These are phyloP conservation scores for Penicillium argentinense DNA, from an alignment of 495 filamentous ascomycete genomes.

Conservation along the genomic window DNA sequence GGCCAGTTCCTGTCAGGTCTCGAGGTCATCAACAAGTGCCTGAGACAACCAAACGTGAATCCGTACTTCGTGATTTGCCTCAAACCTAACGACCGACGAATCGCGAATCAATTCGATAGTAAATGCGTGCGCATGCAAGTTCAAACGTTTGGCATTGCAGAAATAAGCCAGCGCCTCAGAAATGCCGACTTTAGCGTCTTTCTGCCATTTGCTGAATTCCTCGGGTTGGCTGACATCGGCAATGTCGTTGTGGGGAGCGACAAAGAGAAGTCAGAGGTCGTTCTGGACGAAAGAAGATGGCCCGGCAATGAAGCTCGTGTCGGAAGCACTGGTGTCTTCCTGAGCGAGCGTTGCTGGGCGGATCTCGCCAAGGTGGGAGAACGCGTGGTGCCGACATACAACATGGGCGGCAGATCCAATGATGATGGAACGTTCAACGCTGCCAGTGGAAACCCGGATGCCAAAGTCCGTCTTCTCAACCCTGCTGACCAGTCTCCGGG, in stretches of 20 bases:
- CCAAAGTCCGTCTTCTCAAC: slow-evolving; percentile 67
- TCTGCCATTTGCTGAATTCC: slow-evolving; percentile 92
- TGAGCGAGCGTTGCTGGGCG: slow-evolving; percentile 93
- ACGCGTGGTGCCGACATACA: slow-evolving; percentile 55
- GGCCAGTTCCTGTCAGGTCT: slow-evolving; percentile 89
- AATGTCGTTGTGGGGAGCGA: slow-evolving; percentile 87
- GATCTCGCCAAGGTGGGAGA: slow-evolving; percentile 80
- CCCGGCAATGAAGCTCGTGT: slow-evolving; percentile 86
- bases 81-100: slow-evolving; percentile 95
- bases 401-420: slow-evolving; percentile 51
- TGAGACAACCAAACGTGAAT: slow-evolving; percentile 79
- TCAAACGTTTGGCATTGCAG: slow-evolving; percentile 93
- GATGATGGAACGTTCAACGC: slow-evolving; percentile 43
- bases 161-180: slow-evolving; percentile 88
- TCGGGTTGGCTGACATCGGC: slow-evolving; percentile 82
- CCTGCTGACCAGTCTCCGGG: slow-evolving; percentile 59
- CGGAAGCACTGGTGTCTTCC: slow-evolving; percentile 89
- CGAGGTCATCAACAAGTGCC: slow-evolving; percentile 81
- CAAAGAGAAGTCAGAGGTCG: slow-evolving; percentile 83
- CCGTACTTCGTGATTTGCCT: slow-evolving; percentile 96
- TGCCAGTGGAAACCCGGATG: slow-evolving; percentile 56
- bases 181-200: slow-evolving; percentile 96
- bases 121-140: slow-evolving; percentile 95
- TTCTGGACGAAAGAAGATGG: slow-evolving; percentile 88
- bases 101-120: slow-evolving; percentile 98